Conservation (phyloP, 2,329 filamentous ascomycete genomes). For the Calonectria pauciramosa region DNA sequence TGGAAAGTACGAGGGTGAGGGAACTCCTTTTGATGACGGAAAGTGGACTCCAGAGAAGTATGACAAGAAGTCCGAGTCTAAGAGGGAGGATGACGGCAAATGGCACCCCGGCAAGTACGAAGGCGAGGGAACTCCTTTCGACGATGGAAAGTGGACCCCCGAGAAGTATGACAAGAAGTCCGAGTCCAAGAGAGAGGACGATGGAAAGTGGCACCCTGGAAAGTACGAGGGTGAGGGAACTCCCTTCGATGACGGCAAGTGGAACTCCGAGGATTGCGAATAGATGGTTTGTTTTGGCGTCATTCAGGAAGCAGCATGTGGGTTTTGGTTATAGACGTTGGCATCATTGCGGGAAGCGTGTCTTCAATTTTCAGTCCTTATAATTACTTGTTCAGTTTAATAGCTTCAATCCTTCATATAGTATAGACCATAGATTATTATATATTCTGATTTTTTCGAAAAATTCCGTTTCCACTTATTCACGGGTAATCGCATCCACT, state of each 20-base stretch:
- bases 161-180: too few relatives aligned
- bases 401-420: neutral
- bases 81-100: neutral
- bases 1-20: neutral
- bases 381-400: neutral
- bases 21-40: neutral
- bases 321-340: neutral
- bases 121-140: neutral
- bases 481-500: neutral
- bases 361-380: neutral
- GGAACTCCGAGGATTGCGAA: neutral
- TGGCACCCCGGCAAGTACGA: neutral
- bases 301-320: neutral
- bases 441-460: neutral
- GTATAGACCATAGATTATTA: neutral
- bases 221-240: too few relatives aligned
- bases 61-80: neutral
- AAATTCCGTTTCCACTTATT: neutral
- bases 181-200: too few relatives aligned
- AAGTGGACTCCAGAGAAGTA: neutral
- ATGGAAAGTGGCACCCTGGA: too few relatives aligned
- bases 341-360: neutral
- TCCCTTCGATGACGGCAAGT: neutral
- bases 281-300: neutral
- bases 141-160: neutral